A percentile compares a stretch with the other conserved stretches of the same genome.
Conservation (phyloP, 768 basidiomycete species). For the Boletus patriciae region DNA sequence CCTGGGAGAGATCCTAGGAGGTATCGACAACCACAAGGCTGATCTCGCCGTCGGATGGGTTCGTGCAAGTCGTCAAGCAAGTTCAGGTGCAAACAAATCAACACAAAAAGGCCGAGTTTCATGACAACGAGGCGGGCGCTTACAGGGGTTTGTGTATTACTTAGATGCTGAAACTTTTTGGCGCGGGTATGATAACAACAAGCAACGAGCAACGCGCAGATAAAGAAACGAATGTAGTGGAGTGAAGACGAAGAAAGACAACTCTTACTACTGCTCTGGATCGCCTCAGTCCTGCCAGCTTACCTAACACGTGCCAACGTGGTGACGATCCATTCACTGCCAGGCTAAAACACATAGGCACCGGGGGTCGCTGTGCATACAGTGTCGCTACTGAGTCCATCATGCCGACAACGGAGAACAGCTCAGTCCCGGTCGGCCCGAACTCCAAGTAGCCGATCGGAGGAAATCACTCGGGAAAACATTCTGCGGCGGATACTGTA, state of each 20-base stretch:
- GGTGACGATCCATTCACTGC: neutral
- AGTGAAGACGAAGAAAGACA: neutral
- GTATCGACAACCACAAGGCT: conserved; percentile 20
- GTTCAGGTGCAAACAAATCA: conserved; percentile 34
- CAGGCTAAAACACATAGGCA: neutral
- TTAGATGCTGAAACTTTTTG: neutral
- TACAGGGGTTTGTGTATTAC: conserved; percentile 1
- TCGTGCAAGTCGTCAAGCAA: conserved; percentile 29
- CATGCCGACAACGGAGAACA: neutral
- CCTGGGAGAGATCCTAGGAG: conserved; percentile 11
- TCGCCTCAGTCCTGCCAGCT: neutral
- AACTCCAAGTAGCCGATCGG: neutral
- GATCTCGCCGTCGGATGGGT: conserved; percentile 21
- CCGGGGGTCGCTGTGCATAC: neutral
- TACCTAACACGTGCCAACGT: conserved; percentile 1
- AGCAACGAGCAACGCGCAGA: neutral
- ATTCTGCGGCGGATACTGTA: neutral
- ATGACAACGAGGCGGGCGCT: conserved; percentile 22
- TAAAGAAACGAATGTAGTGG: neutral
- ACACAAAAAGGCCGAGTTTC: conserved; percentile 27
- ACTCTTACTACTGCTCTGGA: neutral
- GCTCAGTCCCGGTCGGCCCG: neutral
- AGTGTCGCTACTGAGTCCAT: neutral
- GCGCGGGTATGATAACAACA: neutral
- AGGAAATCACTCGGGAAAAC: neutral